A percentile compares a stretch with the other conserved stretches of the same genome.
Evolutionary conservation across 2,329 filamentous ascomycete species (phyloP).

Genomic region (Aspergillus brasiliensis): DNA sequence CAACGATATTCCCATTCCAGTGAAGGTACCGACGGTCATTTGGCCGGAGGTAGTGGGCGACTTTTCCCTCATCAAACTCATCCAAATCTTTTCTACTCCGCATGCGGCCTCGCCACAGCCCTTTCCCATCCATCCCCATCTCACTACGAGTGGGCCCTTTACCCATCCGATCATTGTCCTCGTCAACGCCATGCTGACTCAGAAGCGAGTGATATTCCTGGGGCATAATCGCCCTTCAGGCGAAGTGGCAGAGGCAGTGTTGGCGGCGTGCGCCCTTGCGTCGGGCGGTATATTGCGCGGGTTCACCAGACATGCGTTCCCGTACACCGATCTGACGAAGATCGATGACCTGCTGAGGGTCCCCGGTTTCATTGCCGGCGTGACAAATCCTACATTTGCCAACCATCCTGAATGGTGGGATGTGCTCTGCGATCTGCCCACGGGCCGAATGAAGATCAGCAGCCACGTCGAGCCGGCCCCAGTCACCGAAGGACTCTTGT

Average conservation of each 20-base stretch:
- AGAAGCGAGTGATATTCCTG: constrained; percentile 94
- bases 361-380: constrained; percentile 94
- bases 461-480: constrained; percentile 79
- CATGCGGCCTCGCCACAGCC: constrained; percentile 82
- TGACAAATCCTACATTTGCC: constrained; percentile 95
- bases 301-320: constrained; percentile 94
- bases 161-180: constrained; percentile 96
- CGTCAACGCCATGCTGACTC: constrained; percentile 89
- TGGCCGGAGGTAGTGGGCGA: constrained; percentile 96
- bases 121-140: constrained; percentile 83
- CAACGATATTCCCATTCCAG: constrained; percentile 92
- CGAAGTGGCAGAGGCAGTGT: constrained; percentile 94
- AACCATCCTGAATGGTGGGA: constrained; percentile 99
- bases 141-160: constrained; percentile 85
- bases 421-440: constrained; percentile 87
- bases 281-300: constrained; percentile 90
- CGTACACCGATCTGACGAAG: constrained; percentile 96
- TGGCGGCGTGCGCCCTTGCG: constrained; percentile 91
- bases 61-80: constrained; percentile 95
- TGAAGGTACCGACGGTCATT: constrained; percentile 91
- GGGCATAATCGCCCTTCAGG: constrained; percentile 94
- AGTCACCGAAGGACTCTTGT: constrained; percentile 79
- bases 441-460: constrained; percentile 91
- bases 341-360: constrained; percentile 95
- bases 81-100: constrained; percentile 85